Conservation (phyloP, 805 yeast species). For the Ogataea angusta region DNA sequence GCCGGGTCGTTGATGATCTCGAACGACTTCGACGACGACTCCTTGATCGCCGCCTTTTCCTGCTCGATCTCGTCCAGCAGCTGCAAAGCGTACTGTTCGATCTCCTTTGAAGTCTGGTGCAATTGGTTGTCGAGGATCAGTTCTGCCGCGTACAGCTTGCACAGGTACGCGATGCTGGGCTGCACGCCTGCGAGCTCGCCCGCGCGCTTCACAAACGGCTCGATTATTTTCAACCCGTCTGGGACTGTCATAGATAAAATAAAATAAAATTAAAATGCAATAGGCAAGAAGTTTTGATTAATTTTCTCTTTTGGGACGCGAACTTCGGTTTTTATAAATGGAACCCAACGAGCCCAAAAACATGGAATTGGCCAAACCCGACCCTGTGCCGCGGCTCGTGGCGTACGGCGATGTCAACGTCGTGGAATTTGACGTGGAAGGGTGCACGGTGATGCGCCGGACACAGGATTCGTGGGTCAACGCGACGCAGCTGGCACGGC, state of each 20-base stretch:
- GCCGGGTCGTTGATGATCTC: constrained; percentile 58
- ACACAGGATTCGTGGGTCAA: constrained; percentile 62
- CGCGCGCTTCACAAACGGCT: constrained; percentile 52
- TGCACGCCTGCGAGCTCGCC: constrained; percentile 54
- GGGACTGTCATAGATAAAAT: constrained; percentile 23
- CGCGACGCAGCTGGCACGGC: constrained; percentile 68
- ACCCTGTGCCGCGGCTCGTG: constrained; percentile 41
- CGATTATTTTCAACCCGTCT: constrained; percentile 35
- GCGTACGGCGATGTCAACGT: constrained; percentile 62
- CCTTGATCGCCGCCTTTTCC: constrained; percentile 39
- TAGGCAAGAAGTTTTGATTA: constrained; percentile 5
- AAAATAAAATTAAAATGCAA: neutral
- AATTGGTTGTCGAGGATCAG: constrained; percentile 57
- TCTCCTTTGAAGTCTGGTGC: constrained; percentile 54
- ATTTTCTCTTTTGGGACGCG: constrained; percentile 10
- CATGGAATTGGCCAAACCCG: neutral
- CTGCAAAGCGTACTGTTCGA: constrained; percentile 55
- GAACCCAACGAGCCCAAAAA: constrained; percentile 1
- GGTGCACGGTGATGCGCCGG: constrained; percentile 65
- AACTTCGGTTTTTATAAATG: constrained; percentile 1
- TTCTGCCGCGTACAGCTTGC: constrained; percentile 71
- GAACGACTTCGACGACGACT: constrained; percentile 37
- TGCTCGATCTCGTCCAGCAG: constrained; percentile 71
- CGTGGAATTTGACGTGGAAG: constrained; percentile 56
- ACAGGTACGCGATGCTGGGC: constrained; percentile 71